Evolutionary conservation across 352 stramenopile genomes (phyloP), one percentile per base, ranked within the genome.

Genomic region (Globisporangium uncinulatum): DNA sequence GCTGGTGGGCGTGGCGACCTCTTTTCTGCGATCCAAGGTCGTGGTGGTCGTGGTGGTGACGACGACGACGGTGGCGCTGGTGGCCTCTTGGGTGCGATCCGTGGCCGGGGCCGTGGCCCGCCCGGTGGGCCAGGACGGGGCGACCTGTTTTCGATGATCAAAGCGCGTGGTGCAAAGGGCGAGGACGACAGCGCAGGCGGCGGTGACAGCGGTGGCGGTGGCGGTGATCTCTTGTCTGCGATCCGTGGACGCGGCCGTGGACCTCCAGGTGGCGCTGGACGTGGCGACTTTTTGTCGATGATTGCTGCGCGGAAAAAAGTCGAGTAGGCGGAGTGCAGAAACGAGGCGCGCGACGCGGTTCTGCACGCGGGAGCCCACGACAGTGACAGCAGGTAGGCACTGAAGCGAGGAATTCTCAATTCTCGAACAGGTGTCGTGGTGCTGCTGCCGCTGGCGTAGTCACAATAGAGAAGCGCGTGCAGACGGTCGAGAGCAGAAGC

Each of bases 91-190:
- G 41, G 15, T 46, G 70, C 76, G n/a, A 87, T 88, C 57, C 68
- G 67, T 36, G 82, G 70, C 20, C 73, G 78, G 37, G 77, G 77
- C 49, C 69, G 73, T 56, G 71, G 74, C 7, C 69, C 67, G 13
- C 72, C 75, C 1, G 71, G 66, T 10, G 69, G 70, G 49, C 74
- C 75, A 61, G 66, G 73, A 34, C 69, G 76, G 14, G 69, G 76
- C 36, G 74, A 88, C 55, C 55, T 93, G 11, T 83, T 93, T 54
- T 71, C 83, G 34, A 75, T 77, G 15, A 93, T 93, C 47, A 79
- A 86, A 52, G 68, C 66, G 0, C 62, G 69, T 19, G 71, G 70
- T 53, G 70, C 49, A 8, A 59, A 51, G 7, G 62, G 62, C 6
- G 54, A 51, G 17, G 64, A 67, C 17, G 71, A 56, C 6, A 67